phyloP scores from a whole-genome alignment of 495 filamentous ascomycete species.

The Penicillium argentinense region DNA sequence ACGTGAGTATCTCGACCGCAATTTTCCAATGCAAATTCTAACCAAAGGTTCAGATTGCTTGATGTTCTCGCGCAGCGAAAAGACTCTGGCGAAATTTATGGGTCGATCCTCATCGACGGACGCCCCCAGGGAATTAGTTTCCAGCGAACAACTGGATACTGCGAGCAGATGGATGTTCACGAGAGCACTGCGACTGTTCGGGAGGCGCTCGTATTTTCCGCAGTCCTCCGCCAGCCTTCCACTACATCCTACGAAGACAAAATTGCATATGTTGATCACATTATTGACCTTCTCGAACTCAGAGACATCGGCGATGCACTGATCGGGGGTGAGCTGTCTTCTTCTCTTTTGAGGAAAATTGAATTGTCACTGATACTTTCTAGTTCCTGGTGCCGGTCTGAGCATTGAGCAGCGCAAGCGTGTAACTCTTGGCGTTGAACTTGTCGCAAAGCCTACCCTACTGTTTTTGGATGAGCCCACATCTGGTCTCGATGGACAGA shows the following conservation, averaged over 20 bases:
- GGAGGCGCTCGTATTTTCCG: slow-evolving; percentile 51
- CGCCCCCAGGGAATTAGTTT: slow-evolving; percentile 46
- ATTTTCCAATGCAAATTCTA: slow-evolving; percentile 26
- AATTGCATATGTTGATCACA: slow-evolving; percentile 49
- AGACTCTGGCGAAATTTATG: slow-evolving; percentile 47
- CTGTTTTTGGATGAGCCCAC: slow-evolving; percentile 69
- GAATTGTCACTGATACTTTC: no score
- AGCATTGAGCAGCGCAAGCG: slow-evolving; percentile 88
- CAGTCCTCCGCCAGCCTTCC: slow-evolving; percentile 45
- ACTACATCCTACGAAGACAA: slow-evolving; percentile 42
- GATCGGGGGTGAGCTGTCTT: slow-evolving; percentile 68
- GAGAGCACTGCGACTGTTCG: slow-evolving; percentile 51
- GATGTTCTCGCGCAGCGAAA: slow-evolving; percentile 51
- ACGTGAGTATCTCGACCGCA: slow-evolving; percentile 56
- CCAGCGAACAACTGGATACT: slow-evolving; percentile 71
- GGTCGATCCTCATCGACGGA: slow-evolving; percentile 49
- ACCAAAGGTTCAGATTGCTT: slow-evolving; percentile 57
- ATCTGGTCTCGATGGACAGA: slow-evolving; percentile 63
- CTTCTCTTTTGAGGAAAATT: no score
- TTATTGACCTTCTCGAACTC: slow-evolving; percentile 51
- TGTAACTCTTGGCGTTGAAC: slow-evolving; percentile 80
- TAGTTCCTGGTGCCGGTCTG: slow-evolving; percentile 65
- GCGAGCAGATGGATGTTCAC: slow-evolving; percentile 81
- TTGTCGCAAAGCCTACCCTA: slow-evolving; percentile 63
- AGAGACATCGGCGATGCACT: slow-evolving; percentile 51